phyloP scores from a whole-genome alignment of 2,329 filamentous ascomycete genomes.

The Huntiella abstrusa region DNA sequence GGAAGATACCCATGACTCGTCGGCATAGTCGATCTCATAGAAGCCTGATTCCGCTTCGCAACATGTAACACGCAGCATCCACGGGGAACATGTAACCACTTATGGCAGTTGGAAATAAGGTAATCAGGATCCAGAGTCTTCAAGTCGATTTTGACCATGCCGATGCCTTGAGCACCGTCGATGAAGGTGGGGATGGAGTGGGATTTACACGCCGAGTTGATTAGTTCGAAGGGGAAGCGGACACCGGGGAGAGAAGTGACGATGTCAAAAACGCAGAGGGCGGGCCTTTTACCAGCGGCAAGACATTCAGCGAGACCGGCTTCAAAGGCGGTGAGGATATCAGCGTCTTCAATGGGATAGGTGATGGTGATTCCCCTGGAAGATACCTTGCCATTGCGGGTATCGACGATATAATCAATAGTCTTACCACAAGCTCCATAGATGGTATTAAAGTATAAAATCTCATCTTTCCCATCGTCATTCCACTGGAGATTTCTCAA shows the following conservation, averaged over 20 bases:
- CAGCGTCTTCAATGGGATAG: slow-evolving; percentile 53
- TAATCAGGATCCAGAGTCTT: slow-evolving; percentile 56
- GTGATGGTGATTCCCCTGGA: slow-evolving; percentile 37
- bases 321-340: slow-evolving; percentile 43
- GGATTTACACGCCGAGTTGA: slow-evolving; percentile 45
- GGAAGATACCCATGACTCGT: slow-evolving; percentile 64
- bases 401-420: slow-evolving; percentile 52
- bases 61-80: slow-evolving; percentile 70
- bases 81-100: slow-evolving; percentile 72
- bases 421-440: slow-evolving; percentile 65
- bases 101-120: slow-evolving; percentile 72
- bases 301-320: slow-evolving; percentile 34
- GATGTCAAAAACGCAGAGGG: slow-evolving; percentile 48
- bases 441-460: slow-evolving; percentile 60
- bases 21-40: slow-evolving; percentile 57
- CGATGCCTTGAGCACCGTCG: slow-evolving; percentile 72
- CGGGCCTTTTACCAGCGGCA: slow-evolving; percentile 39
- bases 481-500: slow-evolving; percentile 56
- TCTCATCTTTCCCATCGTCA: slow-evolving; percentile 53
- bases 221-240: slow-evolving; percentile 54
- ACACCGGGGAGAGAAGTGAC: slow-evolving; percentile 65
- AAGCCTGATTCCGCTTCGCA: slow-evolving; percentile 51
- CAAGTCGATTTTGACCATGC: slow-evolving; percentile 58
- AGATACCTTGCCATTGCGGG: slow-evolving; percentile 26
- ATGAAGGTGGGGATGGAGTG: slow-evolving; percentile 53